Evolutionary conservation across 345 rosid species (phyloP).

Genomic region (Gossypium herbaceum): DNA sequence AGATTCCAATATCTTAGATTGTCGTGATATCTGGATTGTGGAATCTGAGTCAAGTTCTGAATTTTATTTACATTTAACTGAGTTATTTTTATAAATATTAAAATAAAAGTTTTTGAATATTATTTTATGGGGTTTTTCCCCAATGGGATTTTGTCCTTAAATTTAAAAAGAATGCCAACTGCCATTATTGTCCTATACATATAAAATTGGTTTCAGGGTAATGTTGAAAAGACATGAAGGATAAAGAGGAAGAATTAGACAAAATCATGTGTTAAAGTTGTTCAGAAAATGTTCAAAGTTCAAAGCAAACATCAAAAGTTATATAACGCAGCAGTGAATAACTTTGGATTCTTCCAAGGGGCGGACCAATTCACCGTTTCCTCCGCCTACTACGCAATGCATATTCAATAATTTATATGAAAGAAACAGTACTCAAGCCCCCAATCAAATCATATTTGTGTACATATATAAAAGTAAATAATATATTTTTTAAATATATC

Average conservation of each 20-base stretch:
- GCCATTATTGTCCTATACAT: not conserved
- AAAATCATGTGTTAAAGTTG: constrained; percentile 23
- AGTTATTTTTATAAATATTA: not conserved
- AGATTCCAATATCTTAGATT: not conserved
- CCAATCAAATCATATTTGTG: not conserved
- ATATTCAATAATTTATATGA: not conserved
- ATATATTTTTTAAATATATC: not conserved
- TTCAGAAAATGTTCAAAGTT: not conserved
- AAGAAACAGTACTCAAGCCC: not conserved
- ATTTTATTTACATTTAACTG: not conserved
- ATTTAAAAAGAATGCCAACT: not conserved
- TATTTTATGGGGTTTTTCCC: not conserved
- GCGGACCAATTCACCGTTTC: not conserved
- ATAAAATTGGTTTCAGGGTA: not conserved
- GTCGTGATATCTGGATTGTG: not conserved
- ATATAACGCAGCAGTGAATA: not conserved
- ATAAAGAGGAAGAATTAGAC: constrained; percentile 5
- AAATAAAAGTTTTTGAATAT: not conserved
- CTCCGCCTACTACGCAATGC: not conserved
- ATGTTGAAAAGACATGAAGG: not conserved
- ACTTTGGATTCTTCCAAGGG: constrained; percentile 36
- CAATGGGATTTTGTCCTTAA: not conserved
- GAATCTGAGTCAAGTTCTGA: not conserved
- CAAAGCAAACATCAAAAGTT: not conserved
- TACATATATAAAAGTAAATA: not conserved